phyloP scores from a whole-genome alignment of 352 stramenopile species.

The Phytopythium mirpurense region DNA sequence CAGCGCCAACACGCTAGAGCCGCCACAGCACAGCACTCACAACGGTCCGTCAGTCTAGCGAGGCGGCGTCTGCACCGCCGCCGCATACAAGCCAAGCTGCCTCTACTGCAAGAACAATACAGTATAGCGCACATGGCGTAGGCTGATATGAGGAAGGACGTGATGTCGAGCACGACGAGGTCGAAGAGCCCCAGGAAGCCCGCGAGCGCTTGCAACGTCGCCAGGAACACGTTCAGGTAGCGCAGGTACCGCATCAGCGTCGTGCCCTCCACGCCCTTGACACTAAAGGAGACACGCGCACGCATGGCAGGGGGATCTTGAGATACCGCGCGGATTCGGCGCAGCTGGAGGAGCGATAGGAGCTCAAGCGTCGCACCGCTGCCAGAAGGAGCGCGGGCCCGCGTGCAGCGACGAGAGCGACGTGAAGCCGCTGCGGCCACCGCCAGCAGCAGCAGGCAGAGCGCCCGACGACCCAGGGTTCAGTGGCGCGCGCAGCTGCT shows the following conservation, averaged over 20 bases:
- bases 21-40: too few relatives aligned
- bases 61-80: too few relatives aligned
- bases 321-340: too few relatives aligned
- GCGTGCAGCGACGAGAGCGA: slow-evolving; percentile 24
- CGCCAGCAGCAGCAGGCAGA: slow-evolving; percentile 1
- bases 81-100: too few relatives aligned
- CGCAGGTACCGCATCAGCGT: slow-evolving; percentile 77
- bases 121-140: slow-evolving; percentile 87
- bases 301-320: too few relatives aligned
- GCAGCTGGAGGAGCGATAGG: too few relatives aligned
- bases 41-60: not conserved
- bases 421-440: slow-evolving; percentile 22
- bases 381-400: slow-evolving; percentile 28
- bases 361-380: slow-evolving; percentile 31
- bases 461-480: slow-evolving; percentile 13
- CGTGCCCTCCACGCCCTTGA: slow-evolving; percentile 62
- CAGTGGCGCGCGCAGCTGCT: slow-evolving; percentile 25
- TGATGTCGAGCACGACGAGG: slow-evolving; percentile 80
- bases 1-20: slow-evolving; percentile 70
- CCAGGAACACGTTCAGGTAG: slow-evolving; percentile 79
- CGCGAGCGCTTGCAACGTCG: slow-evolving; percentile 73
- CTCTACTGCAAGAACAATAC: too few relatives aligned
- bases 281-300: slow-evolving; percentile 17
- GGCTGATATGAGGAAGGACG: slow-evolving; percentile 82
- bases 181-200: slow-evolving; percentile 85